A percentile compares a stretch with the other conserved stretches of the same genome.
Conservation (phyloP, 2,329 filamentous ascomycete species). For the Penicillium sp. region DNA sequence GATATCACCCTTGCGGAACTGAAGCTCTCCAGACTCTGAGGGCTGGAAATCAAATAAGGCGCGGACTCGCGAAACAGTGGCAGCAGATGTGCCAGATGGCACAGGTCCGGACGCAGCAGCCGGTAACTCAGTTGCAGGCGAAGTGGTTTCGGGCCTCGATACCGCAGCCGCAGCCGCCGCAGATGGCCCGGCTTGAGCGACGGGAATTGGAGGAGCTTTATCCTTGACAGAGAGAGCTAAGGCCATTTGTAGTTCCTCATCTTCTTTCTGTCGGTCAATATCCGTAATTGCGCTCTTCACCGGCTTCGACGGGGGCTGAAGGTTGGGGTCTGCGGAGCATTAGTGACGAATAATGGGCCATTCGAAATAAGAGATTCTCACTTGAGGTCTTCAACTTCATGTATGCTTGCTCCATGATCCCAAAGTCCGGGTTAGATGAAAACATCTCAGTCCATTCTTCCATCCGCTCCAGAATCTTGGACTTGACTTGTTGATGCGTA, state of each 20-base stretch:
- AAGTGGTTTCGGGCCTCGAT: slow-evolving; percentile 22
- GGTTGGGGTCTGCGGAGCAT: slow-evolving; percentile 69
- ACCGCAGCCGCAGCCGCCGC: slow-evolving; percentile 9
- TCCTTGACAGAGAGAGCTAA: slow-evolving; percentile 90
- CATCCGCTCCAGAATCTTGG: slow-evolving; percentile 96
- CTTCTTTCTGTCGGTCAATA: slow-evolving; percentile 86
- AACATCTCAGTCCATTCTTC: slow-evolving; percentile 97
- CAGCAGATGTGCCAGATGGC: slow-evolving; percentile 84
- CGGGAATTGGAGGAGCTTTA: slow-evolving; percentile 50
- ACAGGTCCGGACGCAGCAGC: slow-evolving; percentile 57
- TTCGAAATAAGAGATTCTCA: slow-evolving; percentile 23
- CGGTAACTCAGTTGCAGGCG: slow-evolving; percentile 35
- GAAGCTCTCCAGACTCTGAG: slow-evolving; percentile 88
- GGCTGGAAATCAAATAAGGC: slow-evolving; percentile 94
- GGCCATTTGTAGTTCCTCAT: slow-evolving; percentile 96
- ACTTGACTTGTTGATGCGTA: slow-evolving; percentile 93
- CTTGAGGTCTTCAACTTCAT: slow-evolving; percentile 75
- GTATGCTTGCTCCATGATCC: slow-evolving; percentile 96
- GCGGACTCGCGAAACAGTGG: slow-evolving; percentile 90
- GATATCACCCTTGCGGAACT: slow-evolving; percentile 94
- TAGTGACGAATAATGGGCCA: slow-evolving; percentile 27
- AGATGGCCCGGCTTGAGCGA: slow-evolving; percentile 40
- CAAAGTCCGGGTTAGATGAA: slow-evolving; percentile 79
- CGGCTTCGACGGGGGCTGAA: slow-evolving; percentile 89
- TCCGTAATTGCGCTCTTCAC: slow-evolving; percentile 91